Percentiles rank a stretch among this genome's conserved stretches.
Conservation (phyloP, 2,329 filamentous ascomycete species). For the Phoma sp. region DNA sequence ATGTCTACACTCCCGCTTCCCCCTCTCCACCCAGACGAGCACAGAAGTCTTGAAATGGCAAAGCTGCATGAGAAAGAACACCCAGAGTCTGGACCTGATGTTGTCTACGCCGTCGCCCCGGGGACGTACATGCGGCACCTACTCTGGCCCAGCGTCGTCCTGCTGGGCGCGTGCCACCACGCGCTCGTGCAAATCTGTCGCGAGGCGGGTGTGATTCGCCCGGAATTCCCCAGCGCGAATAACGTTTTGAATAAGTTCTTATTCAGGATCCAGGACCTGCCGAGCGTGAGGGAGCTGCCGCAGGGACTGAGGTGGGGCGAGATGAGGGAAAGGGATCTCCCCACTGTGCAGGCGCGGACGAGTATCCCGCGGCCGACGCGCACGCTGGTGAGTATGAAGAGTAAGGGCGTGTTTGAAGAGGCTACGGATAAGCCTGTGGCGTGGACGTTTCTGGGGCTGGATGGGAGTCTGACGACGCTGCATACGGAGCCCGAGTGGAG, state of each 20-base stretch:
- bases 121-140: constrained; percentile 44
- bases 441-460: constrained; percentile 70
- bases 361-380: constrained; percentile 62
- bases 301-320: constrained; percentile 64
- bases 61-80: constrained; percentile 38
- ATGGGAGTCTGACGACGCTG: constrained; percentile 67
- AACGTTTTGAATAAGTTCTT: constrained; percentile 63
- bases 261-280: constrained; percentile 59
- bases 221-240: constrained; percentile 41
- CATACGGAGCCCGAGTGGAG: constrained; percentile 68
- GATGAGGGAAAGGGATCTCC: constrained; percentile 62
- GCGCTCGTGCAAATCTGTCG: constrained; percentile 32
- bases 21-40: constrained; percentile 36
- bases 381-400: constrained; percentile 52
- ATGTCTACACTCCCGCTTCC: constrained; percentile 38
- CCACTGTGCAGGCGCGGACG: constrained; percentile 58
- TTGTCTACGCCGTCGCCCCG: constrained; percentile 25
- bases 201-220: constrained; percentile 31
- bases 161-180: constrained; percentile 55
- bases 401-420: constrained; percentile 54
- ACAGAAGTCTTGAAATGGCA: constrained; percentile 34
- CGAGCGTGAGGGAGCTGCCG: constrained; percentile 50
- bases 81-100: constrained; percentile 30
- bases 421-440: constrained; percentile 60
- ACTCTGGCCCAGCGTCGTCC: constrained; percentile 48